These are phyloP conservation scores for Blepharisma undulans DNA, from an alignment of 169 alveolate genomes.

Conservation along the genomic window DNA sequence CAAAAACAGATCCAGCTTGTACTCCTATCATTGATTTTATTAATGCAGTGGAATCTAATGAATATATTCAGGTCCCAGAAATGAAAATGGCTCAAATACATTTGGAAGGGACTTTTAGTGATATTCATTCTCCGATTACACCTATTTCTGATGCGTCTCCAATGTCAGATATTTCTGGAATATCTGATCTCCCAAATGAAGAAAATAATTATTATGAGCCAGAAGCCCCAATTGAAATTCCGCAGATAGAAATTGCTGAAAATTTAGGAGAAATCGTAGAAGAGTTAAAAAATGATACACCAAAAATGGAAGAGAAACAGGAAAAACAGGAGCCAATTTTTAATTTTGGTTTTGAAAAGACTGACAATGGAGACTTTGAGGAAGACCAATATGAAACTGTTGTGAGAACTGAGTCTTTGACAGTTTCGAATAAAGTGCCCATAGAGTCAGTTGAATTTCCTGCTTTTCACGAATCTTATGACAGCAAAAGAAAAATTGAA, in stretches of 20 bases:
- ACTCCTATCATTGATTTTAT: neutral
- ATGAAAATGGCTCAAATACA: slow-evolving; percentile 4
- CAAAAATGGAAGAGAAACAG: neutral
- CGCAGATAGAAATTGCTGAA: neutral
- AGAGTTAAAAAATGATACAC: neutral
- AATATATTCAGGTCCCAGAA: neutral
- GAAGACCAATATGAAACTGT: neutral
- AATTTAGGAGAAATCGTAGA: neutral
- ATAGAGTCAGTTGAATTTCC: neutral
- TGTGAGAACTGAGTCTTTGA: neutral
- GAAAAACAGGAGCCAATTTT: neutral
- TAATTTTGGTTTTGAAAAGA: neutral
- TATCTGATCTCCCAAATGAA: neutral
- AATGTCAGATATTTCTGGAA: neutral
- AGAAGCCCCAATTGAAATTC: neutral
- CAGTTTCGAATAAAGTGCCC: neutral
- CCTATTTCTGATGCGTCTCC: neutral
- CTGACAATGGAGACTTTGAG: neutral
- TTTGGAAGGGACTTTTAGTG: neutral
- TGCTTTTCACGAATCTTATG: neutral
- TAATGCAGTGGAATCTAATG: neutral
- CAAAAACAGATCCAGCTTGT: neutral
- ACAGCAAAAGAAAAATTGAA: neutral
- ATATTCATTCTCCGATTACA: slow-evolving; percentile 8
- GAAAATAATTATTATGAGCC: neutral